phyloP scores from a whole-genome alignment of 2,329 filamentous ascomycete species.

The Aspergillus sp. region DNA sequence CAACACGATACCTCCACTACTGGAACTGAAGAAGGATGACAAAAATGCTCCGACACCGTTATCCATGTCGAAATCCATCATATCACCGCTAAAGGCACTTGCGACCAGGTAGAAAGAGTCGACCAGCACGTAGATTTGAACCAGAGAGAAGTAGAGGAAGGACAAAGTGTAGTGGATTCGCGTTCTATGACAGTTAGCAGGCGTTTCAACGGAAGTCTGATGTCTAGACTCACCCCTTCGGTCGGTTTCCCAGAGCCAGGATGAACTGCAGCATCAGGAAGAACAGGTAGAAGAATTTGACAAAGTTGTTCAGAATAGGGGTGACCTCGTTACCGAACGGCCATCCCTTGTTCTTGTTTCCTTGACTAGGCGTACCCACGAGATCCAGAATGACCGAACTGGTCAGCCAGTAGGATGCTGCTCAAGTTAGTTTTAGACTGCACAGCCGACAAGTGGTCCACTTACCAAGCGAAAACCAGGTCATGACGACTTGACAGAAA shows the following conservation, averaged over 20 bases:
- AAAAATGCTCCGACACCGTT: constrained; percentile 66
- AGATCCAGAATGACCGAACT: constrained; percentile 97
- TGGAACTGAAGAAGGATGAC: constrained; percentile 76
- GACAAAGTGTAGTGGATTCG: constrained; percentile 49
- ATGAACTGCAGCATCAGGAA: constrained; percentile 96
- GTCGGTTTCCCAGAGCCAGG: constrained; percentile 90
- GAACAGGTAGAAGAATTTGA: constrained; percentile 89
- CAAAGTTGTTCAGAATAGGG: constrained; percentile 83
- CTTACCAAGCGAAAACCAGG: constrained; percentile 73
- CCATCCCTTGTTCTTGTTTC: constrained; percentile 65
- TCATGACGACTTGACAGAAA: constrained; percentile 79
- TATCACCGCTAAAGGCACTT: constrained; percentile 68
- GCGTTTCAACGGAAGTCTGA: no score
- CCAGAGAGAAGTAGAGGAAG: constrained; percentile 86
- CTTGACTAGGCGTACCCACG: constrained; percentile 68
- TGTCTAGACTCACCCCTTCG: constrained; percentile 68
- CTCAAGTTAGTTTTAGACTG: constrained; percentile 34
- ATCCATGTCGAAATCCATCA: constrained; percentile 62
- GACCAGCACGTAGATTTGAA: constrained; percentile 88
- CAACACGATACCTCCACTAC: constrained; percentile 84
- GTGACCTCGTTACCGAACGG: constrained; percentile 87
- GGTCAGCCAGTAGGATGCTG: constrained; percentile 94
- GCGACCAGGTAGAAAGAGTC: constrained; percentile 85
- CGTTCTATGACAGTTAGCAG: not conserved
- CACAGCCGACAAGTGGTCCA: not conserved